Evolutionary conservation across 768 basidiomycete species (phyloP).

Genomic region (Russula sp.): DNA sequence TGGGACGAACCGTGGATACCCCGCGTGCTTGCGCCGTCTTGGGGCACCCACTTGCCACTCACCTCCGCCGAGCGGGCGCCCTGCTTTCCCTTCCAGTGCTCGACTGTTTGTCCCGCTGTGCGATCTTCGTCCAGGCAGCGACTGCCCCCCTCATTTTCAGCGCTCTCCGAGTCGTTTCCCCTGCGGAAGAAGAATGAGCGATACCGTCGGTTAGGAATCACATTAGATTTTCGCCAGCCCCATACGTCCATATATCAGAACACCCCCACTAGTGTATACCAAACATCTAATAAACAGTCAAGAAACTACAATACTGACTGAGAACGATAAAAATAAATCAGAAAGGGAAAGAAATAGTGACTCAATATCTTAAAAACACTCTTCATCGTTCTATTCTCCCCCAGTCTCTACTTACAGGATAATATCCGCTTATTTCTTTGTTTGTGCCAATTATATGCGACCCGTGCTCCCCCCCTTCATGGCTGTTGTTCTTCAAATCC

Average conservation of each 20-base stretch:
- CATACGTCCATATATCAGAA: neutral
- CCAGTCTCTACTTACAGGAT: conserved; percentile 1
- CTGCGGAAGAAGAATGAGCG: neutral
- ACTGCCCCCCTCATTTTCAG: neutral
- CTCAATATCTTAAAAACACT: neutral
- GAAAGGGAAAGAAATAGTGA: neutral
- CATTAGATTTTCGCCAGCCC: neutral
- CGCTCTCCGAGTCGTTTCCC: neutral
- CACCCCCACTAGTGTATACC: neutral
- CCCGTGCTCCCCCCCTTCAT: neutral
- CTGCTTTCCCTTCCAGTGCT: too few species aligned
- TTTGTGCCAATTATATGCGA: conserved; percentile 11
- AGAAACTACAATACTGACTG: neutral
- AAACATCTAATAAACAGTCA: conserved; percentile 1
- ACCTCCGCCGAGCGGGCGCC: too few species aligned
- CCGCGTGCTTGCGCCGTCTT: neutral
- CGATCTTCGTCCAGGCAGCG: neutral
- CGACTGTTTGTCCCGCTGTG: too few species aligned
- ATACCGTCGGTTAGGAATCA: neutral
- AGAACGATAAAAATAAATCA: neutral
- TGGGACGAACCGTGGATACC: conserved; percentile 21
- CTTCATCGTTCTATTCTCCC: too few species aligned
- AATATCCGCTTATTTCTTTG: neutral
- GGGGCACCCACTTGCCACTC: neutral
- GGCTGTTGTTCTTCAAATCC: neutral